A percentile compares a stretch with the other conserved stretches of the same genome.
Evolutionary conservation across 1,284 basidiomycete species (phyloP).

Genomic region (Irpex sp.): DNA sequence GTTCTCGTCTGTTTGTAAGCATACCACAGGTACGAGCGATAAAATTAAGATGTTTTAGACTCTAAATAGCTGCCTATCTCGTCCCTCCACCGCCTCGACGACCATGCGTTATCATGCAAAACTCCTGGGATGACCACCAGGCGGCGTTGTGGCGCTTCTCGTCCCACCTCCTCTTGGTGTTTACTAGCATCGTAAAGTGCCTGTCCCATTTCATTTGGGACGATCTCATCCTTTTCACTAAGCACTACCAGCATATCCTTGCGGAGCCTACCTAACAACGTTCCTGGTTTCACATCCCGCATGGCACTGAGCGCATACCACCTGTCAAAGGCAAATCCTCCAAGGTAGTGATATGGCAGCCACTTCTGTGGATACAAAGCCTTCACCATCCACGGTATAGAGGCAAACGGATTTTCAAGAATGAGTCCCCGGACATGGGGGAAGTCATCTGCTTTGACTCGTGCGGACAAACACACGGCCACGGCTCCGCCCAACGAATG

Average conservation of each 20-base stretch:
- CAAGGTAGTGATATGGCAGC: slow-evolving; percentile 48
- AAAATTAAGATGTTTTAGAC: background rate
- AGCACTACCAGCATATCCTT: slow-evolving; percentile 31
- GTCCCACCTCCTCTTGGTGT: background rate
- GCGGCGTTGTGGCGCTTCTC: slow-evolving; percentile 6
- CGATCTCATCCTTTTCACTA: slow-evolving; percentile 45
- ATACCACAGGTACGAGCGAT: background rate
- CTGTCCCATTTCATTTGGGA: slow-evolving; percentile 38
- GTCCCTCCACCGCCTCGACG: slow-evolving; percentile 30
- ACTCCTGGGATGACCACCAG: slow-evolving; percentile 32
- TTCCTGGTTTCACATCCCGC: slow-evolving; percentile 7
- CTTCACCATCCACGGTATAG: slow-evolving; percentile 46
- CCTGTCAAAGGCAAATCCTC: slow-evolving; percentile 38
- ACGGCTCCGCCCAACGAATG: slow-evolving; percentile 49
- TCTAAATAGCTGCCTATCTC: slow-evolving; percentile 23
- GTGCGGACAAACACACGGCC: slow-evolving; percentile 35
- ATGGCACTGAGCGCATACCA: slow-evolving; percentile 42
- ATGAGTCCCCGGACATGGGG: slow-evolving; percentile 34
- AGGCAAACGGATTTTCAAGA: slow-evolving; percentile 49
- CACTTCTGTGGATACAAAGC: slow-evolving; percentile 46
- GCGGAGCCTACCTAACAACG: slow-evolving; percentile 21
- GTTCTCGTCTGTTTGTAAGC: background rate
- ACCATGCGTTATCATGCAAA: slow-evolving; percentile 44
- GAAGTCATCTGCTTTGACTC: slow-evolving; percentile 13
- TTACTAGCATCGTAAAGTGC: slow-evolving; percentile 23